Evolutionary conservation across 306 rosid genomes (phyloP), one percentile per base, ranked within the genome.

Genomic region (Medicago lupulina): DNA sequence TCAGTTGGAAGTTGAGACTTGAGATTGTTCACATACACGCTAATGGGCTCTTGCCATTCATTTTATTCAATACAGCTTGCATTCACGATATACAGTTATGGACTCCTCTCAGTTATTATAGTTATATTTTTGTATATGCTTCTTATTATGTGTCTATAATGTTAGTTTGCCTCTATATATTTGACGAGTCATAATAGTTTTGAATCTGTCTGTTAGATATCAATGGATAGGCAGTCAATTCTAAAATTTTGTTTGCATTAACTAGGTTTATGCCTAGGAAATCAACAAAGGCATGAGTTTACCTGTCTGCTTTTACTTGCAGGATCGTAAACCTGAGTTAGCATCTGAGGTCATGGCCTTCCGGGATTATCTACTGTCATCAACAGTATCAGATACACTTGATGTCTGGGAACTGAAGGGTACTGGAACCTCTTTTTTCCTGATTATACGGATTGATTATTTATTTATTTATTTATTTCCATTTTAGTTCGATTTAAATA

Each of bases 331-430:
- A 73, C 97, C 96, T 5, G 97, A 95, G 75, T 85, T 90, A 71
- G 84, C 91, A 55, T 88, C 96, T 70, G 97, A 90, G 87, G 65
- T 95, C 79, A 95, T 95, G 97, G 90, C 92, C 76, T 95, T 95
- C 84, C 84, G 99, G 87, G 99, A 95, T 88, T 86, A 83, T 87
- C 85, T 95, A 54, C 84, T 95, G 84, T 92, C 97, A 73, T 88
- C 99, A 75, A 90, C 97, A 44, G 79, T 86, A 67, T 95, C 97
- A 43, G 97, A 95, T 83, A 90, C 97, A 21, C 97, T 95, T 73
- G 93, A 95, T 81, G 97, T 95, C 83, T 95, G 97, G 99, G 97
- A 95, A 80, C 87, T 95, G 9, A 95, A 95, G 86, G 99, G 97
- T 94, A 80, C 83, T 79, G 54, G 46, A 43, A 80, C 58, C 36